Percentiles rank a stretch among this genome's conserved stretches.
Evolutionary conservation across 805 yeast species (phyloP).

Genomic region (Jamesozyma jinghongensis): DNA sequence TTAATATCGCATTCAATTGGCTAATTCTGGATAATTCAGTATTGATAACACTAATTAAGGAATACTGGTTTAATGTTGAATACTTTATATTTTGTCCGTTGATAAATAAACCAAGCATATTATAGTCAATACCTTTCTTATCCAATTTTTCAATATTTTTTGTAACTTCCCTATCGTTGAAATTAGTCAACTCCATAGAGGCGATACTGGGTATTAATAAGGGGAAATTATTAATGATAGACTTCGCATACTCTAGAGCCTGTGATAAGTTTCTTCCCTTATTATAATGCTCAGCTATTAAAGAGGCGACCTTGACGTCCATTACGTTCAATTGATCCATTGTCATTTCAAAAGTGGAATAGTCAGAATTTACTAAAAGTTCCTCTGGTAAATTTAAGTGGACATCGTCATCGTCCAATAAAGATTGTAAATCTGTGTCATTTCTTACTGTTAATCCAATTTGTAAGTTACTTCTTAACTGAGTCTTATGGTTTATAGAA

Average conservation of each 20-base stretch:
- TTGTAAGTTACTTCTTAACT: conserved; percentile 17
- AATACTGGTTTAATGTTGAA: conserved; percentile 15
- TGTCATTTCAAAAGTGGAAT: conserved; percentile 12
- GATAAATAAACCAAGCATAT: conserved; percentile 25
- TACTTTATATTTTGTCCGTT: conserved; percentile 27
- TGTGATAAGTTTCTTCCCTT: conserved; percentile 29
- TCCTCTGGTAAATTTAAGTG: conserved; percentile 9
- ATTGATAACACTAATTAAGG: conserved; percentile 15
- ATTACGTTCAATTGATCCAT: conserved; percentile 30
- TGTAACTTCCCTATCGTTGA: conserved; percentile 6
- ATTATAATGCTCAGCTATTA: conserved; percentile 35
- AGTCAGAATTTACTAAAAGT: conserved; percentile 41
- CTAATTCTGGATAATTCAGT: conserved; percentile 15
- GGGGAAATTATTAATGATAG: conserved; percentile 36
- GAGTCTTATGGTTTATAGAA: conserved; percentile 8
- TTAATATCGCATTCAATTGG: conserved; percentile 8
- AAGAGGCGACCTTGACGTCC: conserved; percentile 60
- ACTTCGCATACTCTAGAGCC: conserved; percentile 27
- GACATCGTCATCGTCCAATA: conserved; percentile 29
- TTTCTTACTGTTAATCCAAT: conserved; percentile 17
- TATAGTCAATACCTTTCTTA: conserved; percentile 24
- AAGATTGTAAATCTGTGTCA: conserved; percentile 29
- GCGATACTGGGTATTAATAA: conserved; percentile 17
- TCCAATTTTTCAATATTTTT: conserved; percentile 11
- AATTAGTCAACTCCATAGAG: conserved; percentile 3